Percentiles rank a stretch among this genome's conserved stretches.
Evolutionary conservation across 257 asterid genomes (phyloP).

Genomic region (Solanum sejunctum): DNA sequence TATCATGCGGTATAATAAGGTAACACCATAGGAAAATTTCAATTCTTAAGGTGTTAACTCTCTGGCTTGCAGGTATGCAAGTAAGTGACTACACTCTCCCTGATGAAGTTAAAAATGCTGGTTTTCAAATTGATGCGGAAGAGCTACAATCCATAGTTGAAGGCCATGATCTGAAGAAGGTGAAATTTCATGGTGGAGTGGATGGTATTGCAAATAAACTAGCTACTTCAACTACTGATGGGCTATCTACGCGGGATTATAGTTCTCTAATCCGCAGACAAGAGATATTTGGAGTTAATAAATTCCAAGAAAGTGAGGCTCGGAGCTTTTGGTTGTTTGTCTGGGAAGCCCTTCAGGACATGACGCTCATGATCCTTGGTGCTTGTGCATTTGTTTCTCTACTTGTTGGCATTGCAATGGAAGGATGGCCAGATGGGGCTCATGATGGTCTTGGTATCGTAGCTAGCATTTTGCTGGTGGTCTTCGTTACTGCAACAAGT

Average conservation of each 20-base stretch:
- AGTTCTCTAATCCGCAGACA: slow-evolving; percentile 41
- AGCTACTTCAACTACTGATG: slow-evolving; percentile 32
- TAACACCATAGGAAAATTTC: neutral
- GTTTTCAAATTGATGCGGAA: slow-evolving; percentile 63
- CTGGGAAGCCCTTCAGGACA: slow-evolving; percentile 86
- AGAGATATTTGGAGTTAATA: slow-evolving; percentile 51
- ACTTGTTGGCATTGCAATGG: slow-evolving; percentile 71
- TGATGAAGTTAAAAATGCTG: slow-evolving; percentile 54
- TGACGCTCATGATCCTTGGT: slow-evolving; percentile 88
- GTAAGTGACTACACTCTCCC: slow-evolving; percentile 54
- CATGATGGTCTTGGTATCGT: slow-evolving; percentile 90
- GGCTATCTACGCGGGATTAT: slow-evolving; percentile 29
- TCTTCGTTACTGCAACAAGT: slow-evolving; percentile 79
- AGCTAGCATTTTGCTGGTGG: slow-evolving; percentile 71
- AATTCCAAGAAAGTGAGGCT: slow-evolving; percentile 38
- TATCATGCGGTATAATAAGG: neutral
- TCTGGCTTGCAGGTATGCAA: slow-evolving; percentile 36
- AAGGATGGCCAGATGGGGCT: slow-evolving; percentile 91
- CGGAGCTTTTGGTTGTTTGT: slow-evolving; percentile 68
- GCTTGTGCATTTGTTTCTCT: slow-evolving; percentile 69
- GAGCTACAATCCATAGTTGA: slow-evolving; percentile 72
- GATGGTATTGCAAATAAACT: slow-evolving; percentile 51
- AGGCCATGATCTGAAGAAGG: slow-evolving; percentile 52
- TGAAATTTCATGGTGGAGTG: slow-evolving; percentile 61
- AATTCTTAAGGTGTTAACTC: neutral